Evolutionary conservation across 2,329 filamentous ascomycete species (phyloP), one percentile per base, ranked within the genome.

Genomic region (Microthyrium microscopicum): DNA sequence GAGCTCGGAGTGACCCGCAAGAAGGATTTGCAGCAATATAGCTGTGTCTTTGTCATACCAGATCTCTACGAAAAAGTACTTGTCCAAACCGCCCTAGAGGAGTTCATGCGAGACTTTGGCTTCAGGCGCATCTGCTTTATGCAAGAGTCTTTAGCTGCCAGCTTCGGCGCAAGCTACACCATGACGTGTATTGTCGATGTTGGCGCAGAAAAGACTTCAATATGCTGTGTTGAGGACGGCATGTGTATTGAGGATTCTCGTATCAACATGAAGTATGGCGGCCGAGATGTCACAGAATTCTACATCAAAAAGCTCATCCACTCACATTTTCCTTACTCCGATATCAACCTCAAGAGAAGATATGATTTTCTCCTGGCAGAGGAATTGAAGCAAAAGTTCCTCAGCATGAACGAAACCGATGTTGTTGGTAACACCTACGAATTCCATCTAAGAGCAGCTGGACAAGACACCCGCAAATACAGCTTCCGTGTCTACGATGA

Each of bases 251-350:
- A 95, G 42, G 87, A 94, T 50, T 98, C 89, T 12, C 73, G 89
- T 12, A 72, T 98, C 50, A 95, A 95, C 52, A 61, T 98, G 42
- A 95, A 98, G 53, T 92, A 78, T 46, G 89, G 89, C 32, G 89
- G 89, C 1, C 75, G 70, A 46, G 89, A 98, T 53, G 79, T 95
- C 24, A 95, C 89, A 0, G 83, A 93, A 46, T 80, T 82, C 0
- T 94, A 98, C 47, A 68, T 93, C 52, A 93, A 89, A 58, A 95
- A 95, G 87, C 84, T 95, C 78, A 70, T 98, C 3, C 84, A 79
- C 55, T 85, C 94, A 52, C 79, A 89, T 46, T 94, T 98, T 46
- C 87, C 91, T 4, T 98, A 98, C 52, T 70, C 78, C 30, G 85
- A 94, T 15, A 91, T 98, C 57, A 93, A 98, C 50, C 64, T 98